These are phyloP conservation scores for Allantophomopsis lycopodina DNA, from an alignment of 2,329 filamentous ascomycete genomes.

Conservation along the genomic window DNA sequence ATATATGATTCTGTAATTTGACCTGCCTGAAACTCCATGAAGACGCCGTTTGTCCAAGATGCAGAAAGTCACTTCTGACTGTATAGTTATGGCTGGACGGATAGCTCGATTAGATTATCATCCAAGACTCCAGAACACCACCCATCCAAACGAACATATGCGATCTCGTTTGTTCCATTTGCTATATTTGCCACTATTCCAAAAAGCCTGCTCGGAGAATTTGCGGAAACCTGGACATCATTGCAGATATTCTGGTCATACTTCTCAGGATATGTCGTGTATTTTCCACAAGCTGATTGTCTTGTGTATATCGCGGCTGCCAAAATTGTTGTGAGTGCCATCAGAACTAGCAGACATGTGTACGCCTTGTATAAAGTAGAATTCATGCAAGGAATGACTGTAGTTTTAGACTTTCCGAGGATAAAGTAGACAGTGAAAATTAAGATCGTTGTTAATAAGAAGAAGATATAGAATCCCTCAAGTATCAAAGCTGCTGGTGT, in stretches of 20 bases:
- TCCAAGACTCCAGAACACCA: no score
- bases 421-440: slow-evolving; percentile 9
- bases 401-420: slow-evolving; percentile 6
- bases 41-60: no score
- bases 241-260: background rate
- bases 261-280: slow-evolving; percentile 11
- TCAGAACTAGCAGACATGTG: slow-evolving; percentile 5
- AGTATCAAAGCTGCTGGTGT: slow-evolving; percentile 3
- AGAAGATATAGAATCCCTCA: slow-evolving; percentile 7
- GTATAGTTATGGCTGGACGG: no score
- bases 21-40: no score
- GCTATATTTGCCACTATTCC: no score
- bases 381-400: slow-evolving; percentile 13
- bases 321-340: slow-evolving; percentile 4
- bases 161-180: no score
- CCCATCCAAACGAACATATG: no score
- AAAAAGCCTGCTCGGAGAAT: no score
- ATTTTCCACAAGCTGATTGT: slow-evolving; percentile 8
- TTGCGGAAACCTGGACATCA: background rate
- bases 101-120: no score
- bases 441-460: slow-evolving; percentile 4
- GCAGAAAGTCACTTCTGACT: no score
- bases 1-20: no score
- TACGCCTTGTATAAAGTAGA: slow-evolving; percentile 14
- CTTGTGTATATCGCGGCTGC: slow-evolving; percentile 11